These are phyloP conservation scores for Cenchrus fungigraminus DNA, from an alignment of 176 grass and related monocot species.

Conservation along the genomic window DNA sequence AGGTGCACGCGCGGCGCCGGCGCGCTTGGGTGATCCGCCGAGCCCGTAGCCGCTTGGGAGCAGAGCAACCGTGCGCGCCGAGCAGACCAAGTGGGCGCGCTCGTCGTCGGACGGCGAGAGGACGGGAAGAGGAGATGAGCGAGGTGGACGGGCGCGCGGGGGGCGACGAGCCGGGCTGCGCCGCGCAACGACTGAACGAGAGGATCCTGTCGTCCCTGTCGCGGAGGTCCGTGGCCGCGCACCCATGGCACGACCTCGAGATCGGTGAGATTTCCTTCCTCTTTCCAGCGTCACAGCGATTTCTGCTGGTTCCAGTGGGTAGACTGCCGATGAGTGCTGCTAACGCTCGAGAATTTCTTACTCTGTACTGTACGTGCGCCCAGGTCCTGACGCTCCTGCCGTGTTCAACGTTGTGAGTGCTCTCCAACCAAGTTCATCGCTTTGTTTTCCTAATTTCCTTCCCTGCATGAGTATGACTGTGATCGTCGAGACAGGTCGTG, in stretches of 20 bases:
- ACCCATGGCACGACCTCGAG: constrained; percentile 83
- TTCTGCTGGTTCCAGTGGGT: neutral
- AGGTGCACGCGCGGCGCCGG: neutral
- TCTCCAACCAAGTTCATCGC: no score
- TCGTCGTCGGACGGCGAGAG: neutral
- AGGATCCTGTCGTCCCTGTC: constrained; percentile 87
- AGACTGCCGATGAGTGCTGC: neutral
- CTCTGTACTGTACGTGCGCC: neutral
- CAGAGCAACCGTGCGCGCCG: neutral
- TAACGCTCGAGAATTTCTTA: neutral
- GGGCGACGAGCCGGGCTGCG: neutral
- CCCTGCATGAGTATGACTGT: no score
- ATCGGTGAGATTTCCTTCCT: neutral
- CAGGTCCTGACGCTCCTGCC: constrained; percentile 68
- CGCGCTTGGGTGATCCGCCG: neutral
- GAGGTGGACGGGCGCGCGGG: constrained; percentile 14
- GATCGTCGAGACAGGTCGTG: constrained; percentile 47
- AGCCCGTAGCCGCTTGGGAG: no score
- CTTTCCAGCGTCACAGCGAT: neutral
- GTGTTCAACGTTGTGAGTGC: constrained; percentile 75
- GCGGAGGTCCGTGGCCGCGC: constrained; percentile 81
- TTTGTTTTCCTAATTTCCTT: no score
- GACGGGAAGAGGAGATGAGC: constrained; percentile 15
- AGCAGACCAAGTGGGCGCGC: neutral
- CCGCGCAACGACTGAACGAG: constrained; percentile 66